Base-by-base conservation (phyloP, 495 filamentous ascomycete genomes). In the Penicillium bialowiezense region DNA sequence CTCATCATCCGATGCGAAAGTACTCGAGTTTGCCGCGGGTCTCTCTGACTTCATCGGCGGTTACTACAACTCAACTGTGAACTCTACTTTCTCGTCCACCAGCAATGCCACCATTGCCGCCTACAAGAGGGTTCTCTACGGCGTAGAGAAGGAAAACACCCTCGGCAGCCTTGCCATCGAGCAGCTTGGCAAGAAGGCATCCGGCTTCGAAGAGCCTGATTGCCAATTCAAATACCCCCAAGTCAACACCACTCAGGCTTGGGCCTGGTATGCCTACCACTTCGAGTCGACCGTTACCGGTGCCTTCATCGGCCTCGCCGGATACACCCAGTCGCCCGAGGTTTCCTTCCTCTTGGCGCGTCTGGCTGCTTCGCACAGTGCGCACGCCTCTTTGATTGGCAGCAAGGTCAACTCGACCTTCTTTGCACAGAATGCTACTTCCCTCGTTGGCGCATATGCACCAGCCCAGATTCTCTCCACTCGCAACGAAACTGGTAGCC, bases 331-430 rank as follows among this genome's bases (percentile, higher is more conserved):
- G 36, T 52, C 64, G 0, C 67, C 64, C 17, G 62, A 70, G 55
- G 60, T 68, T 10, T 52, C 67, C 9, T 68, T 70, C 56, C 52
- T 70, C 10, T 31, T 65, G 26, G 58, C 67, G 8, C 59, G 67
- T 37, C 34, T 70, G 41, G 64, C 67, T 13, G 60, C 64, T 38
- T 44, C 64, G 55, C 64, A 70, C 51, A 53, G 48, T 21, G 51
- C 54, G 1, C 58, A 62, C 9, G 54, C 60, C 14, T 53, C 55
- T 21, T 58, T 53, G 33, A 58, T 70, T 19, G 64, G 58, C 7
- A 54, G 48, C 46, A 50, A 61, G 15, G 51, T 62, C n/a, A 50
- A 51, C 33, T 37, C 55, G 1, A 38, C 50, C 24, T 24, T 61
- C 34, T 69, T 69, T 52, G 52, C 38, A 12, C 18, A 53, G n/a